Base-by-base conservation (phyloP, 2,329 filamentous ascomycete species). In the Endocalyx cinctus region DNA sequence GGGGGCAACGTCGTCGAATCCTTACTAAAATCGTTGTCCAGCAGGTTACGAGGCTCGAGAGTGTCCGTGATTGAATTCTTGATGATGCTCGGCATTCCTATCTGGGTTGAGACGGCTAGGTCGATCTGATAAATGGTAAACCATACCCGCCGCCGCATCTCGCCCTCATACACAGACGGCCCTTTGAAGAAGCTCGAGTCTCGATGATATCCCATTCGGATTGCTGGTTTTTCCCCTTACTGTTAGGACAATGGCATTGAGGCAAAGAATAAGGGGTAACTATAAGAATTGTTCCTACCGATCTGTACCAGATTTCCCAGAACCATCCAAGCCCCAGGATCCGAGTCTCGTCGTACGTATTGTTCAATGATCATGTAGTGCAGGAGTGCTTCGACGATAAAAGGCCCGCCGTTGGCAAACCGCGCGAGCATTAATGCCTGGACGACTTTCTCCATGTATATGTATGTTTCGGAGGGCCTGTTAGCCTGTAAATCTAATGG, bases 111-210 rank as follows among this genome's bases (percentile, higher is more conserved):
- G 5, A 64, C 51, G 4, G 61, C 39, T 4, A 63, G 50, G 35
- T 71, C 67, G n/a, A 66, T 45, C 47, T 64, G 61, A 28, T 52
- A 53, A 2, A 69, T 52, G 11, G 58, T 50, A 13, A 55, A 47
- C 67, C 67, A 72, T 1, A 60, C 38, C 7, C 68, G 54, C n/a
- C 68, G 56, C 20, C 68, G 47, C 57, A 70, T 66, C 43, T 71
- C 67, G 6, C 62, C 61, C 12, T 62, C 48, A 32, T 67, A 65
- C 1, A 58, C 49, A 1, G 60, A 54, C 14, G 70, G 58, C 12
- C 51, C 52, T 1, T 59, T 51, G 37, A 65, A 69, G 34, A 64
- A 55, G 11, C 43, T 50, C 1, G 64, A 51, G 37, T 72, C 68
- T 17, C 66, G 53, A 36, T 72, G 66, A 34, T 64, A 66, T 0